Conservation (phyloP, 768 basidiomycete genomes). For the Tricholomella constricta region DNA sequence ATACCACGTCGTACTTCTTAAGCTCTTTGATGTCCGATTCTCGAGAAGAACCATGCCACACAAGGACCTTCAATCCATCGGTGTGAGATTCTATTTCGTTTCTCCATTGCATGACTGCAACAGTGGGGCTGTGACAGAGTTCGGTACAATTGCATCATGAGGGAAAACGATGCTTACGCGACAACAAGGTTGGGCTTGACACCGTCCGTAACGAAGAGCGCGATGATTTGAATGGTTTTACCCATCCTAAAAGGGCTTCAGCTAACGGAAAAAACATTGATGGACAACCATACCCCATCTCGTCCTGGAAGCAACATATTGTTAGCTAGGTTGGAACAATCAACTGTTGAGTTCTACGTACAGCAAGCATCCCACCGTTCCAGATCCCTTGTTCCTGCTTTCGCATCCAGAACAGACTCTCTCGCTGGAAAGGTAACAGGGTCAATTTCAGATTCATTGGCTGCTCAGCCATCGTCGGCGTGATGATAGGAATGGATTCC, state of each 20-base stretch:
- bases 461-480: slow-evolving; percentile 73
- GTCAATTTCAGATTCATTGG: slow-evolving; percentile 82
- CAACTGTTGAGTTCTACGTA: slow-evolving; percentile 37
- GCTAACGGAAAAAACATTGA: background rate
- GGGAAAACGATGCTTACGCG: slow-evolving; percentile 57
- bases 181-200: slow-evolving; percentile 87
- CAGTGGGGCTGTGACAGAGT: slow-evolving; percentile 43
- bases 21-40: slow-evolving; percentile 68
- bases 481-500: slow-evolving; percentile 55
- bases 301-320: slow-evolving; percentile 54
- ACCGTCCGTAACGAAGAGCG: slow-evolving; percentile 79
- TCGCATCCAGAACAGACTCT: slow-evolving; percentile 95
- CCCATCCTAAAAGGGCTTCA: slow-evolving; percentile 62
- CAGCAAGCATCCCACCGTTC: slow-evolving; percentile 91
- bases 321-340: background rate
- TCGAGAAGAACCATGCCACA: slow-evolving; percentile 90
- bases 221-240: slow-evolving; percentile 96
- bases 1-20: slow-evolving; percentile 84
- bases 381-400: slow-evolving; percentile 87
- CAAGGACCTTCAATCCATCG: slow-evolving; percentile 76
- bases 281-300: slow-evolving; percentile 70
- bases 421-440: slow-evolving; percentile 92
- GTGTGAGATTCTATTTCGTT: slow-evolving; percentile 92
- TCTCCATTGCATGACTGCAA: slow-evolving; percentile 80
- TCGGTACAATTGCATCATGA: slow-evolving; percentile 47